Evolutionary conservation across 139 green algal species (phyloP).

Genomic region (Spirogloea muscicola): DNA sequence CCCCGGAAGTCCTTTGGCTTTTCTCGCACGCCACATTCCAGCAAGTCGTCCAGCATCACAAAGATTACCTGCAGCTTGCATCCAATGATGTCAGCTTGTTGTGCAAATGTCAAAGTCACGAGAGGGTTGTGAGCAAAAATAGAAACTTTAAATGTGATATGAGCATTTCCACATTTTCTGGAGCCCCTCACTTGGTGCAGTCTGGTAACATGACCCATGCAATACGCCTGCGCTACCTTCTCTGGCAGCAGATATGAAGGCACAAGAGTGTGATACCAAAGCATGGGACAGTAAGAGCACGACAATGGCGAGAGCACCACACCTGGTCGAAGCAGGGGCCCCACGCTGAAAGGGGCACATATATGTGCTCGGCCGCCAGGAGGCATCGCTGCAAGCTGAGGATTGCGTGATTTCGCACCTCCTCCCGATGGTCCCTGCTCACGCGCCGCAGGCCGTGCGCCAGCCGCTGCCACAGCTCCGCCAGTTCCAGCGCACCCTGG

Average conservation of each 20-base stretch:
- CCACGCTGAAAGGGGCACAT: constrained; percentile 57
- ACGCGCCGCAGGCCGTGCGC: constrained; percentile 54
- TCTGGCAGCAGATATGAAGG: too few species aligned
- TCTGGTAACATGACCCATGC: too few species aligned
- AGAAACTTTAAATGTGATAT: too few species aligned
- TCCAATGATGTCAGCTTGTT: too few species aligned
- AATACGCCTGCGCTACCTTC: too few species aligned
- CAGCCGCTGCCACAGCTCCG: constrained; percentile 62
- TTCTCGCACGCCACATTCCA: neutral
- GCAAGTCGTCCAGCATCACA: constrained; percentile 56
- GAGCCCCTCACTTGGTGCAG: too few species aligned
- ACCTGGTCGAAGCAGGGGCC: constrained; percentile 46
- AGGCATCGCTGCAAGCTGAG: constrained; percentile 65
- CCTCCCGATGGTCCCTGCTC: constrained; percentile 47
- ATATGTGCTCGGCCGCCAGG: constrained; percentile 61
- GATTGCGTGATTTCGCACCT: constrained; percentile 61
- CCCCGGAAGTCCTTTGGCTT: constrained; percentile 38
- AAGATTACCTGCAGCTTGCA: constrained; percentile 58
- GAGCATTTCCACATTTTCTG: too few species aligned
- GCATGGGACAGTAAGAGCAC: too few species aligned
- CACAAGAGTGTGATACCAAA: too few species aligned
- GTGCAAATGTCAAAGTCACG: too few species aligned
- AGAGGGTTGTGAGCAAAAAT: too few species aligned
- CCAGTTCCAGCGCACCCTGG: constrained; percentile 40
- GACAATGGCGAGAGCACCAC: too few species aligned